Evolutionary conservation across 495 filamentous ascomycete species (phyloP).

Genomic region (Annulohypoxylon maeteangense): DNA sequence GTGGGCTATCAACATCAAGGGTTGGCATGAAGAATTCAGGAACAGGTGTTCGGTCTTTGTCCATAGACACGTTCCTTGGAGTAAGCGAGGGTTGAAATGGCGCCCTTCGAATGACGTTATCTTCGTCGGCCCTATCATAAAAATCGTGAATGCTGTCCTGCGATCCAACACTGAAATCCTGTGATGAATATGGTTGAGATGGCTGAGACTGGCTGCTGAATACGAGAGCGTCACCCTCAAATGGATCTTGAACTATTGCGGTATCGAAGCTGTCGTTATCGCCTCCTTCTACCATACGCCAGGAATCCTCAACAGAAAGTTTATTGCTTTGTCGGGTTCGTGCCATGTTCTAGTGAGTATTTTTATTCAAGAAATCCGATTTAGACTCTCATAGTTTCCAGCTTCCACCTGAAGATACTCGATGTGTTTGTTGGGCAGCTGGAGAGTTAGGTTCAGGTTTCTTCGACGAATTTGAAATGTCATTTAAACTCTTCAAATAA

Average conservation of each 20-base stretch:
- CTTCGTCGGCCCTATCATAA: slow-evolving; percentile 55
- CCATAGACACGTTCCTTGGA: slow-evolving; percentile 48
- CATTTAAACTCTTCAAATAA: neutral
- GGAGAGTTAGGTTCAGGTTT: slow-evolving; percentile 1
- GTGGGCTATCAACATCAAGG: slow-evolving; percentile 44
- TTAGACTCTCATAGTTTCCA: slow-evolving; percentile 21
- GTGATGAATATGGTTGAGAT: slow-evolving; percentile 41
- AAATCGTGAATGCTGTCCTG: slow-evolving; percentile 61
- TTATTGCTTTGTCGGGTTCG: slow-evolving; percentile 25
- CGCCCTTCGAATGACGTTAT: slow-evolving; percentile 54
- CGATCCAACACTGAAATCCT: slow-evolving; percentile 51
- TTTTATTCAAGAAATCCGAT: slow-evolving; percentile 1
- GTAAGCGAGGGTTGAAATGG: slow-evolving; percentile 59
- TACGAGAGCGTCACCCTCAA: slow-evolving; percentile 52
- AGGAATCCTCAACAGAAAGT: slow-evolving; percentile 56
- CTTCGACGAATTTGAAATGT: neutral
- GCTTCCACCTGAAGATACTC: neutral
- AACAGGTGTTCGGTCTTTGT: slow-evolving; percentile 49
- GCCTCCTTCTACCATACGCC: slow-evolving; percentile 62
- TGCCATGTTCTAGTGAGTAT: slow-evolving; percentile 24
- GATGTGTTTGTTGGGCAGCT: neutral
- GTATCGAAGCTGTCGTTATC: slow-evolving; percentile 64
- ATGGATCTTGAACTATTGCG: slow-evolving; percentile 49
- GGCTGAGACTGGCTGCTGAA: slow-evolving; percentile 55
- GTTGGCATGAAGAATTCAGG: slow-evolving; percentile 58